phyloP scores from a whole-genome alignment of 805 yeast genomes.

The Metschnikowia gelsemii region DNA sequence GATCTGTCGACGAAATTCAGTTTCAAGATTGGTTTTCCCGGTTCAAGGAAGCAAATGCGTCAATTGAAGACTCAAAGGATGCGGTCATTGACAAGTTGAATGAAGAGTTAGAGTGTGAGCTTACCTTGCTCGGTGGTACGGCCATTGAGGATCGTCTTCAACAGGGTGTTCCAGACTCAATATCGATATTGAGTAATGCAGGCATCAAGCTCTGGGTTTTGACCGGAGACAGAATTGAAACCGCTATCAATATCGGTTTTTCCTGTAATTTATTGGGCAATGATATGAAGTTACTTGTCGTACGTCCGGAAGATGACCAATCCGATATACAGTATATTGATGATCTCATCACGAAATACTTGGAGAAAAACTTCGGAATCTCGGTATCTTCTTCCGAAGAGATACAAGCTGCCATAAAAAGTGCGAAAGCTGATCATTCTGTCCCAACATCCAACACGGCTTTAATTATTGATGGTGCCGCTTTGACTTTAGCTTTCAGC shows the following conservation, averaged over 20 bases:
- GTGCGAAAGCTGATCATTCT: conserved; percentile 55
- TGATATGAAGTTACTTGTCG: conserved; percentile 66
- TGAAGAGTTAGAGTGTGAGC: conserved; percentile 57
- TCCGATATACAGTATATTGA: conserved; percentile 35
- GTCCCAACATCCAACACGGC: conserved; percentile 70
- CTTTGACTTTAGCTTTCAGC: conserved; percentile 52
- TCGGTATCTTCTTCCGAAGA: conserved; percentile 45
- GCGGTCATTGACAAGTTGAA: conserved; percentile 51
- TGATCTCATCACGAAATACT: conserved; percentile 44
- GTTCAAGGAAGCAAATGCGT: conserved; percentile 57
- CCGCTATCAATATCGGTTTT: conserved; percentile 81
- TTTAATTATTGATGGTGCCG: conserved; percentile 79
- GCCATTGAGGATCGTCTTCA: conserved; percentile 81
- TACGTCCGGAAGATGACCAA: conserved; percentile 47
- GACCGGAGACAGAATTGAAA: conserved; percentile 80
- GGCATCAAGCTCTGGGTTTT: conserved; percentile 83
- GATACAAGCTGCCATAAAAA: conserved; percentile 48
- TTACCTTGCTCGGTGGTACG: conserved; percentile 69
- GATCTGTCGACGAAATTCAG: conserved; percentile 43
- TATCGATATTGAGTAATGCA: conserved; percentile 61
- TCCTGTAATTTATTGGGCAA: conserved; percentile 69
- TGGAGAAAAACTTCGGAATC: conserved; percentile 50
- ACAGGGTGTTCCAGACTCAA: conserved; percentile 75
- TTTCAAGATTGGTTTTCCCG: conserved; percentile 56
- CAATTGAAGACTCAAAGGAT: conserved; percentile 58